Evolutionary conservation across 2,329 filamentous ascomycete genomes (phyloP).

Genomic region (Raffaelea arxii): DNA sequence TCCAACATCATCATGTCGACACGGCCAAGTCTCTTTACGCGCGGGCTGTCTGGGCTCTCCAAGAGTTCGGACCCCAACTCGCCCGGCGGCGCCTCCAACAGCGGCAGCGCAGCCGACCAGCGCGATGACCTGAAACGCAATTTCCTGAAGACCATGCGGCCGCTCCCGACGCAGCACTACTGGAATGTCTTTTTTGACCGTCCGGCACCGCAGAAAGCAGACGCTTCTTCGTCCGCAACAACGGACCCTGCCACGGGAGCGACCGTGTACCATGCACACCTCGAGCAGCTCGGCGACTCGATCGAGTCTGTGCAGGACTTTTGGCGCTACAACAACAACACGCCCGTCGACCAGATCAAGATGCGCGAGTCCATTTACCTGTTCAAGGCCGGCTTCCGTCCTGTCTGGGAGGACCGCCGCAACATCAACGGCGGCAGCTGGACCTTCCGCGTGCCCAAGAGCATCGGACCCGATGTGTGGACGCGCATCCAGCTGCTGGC

Average conservation of each 20-base stretch:
- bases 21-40: conserved; percentile 50
- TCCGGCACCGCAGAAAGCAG: conserved; percentile 9
- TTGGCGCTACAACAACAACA: conserved; percentile 76
- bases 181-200: conserved; percentile 65
- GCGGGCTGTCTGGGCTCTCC: conserved; percentile 52
- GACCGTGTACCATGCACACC: conserved; percentile 36
- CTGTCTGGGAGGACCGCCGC: conserved; percentile 77
- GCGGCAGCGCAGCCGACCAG: conserved; percentile 60
- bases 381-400: conserved; percentile 68
- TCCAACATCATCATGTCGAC: conserved; percentile 34
- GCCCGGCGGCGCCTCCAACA: conserved; percentile 43
- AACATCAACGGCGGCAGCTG: conserved; percentile 81
- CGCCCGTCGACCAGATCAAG: conserved; percentile 64
- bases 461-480: conserved; percentile 64
- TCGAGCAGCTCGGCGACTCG: conserved; percentile 53
- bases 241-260: neutral
- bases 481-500: conserved; percentile 72
- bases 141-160: conserved; percentile 64
- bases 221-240: neutral
- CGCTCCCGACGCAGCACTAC: conserved; percentile 69
- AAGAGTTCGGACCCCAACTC: conserved; percentile 51
- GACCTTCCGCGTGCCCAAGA: conserved; percentile 85
- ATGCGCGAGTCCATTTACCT: conserved; percentile 71
- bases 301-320: conserved; percentile 80
- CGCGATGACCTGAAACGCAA: conserved; percentile 76